Evolutionary conservation across 306 rosid species (phyloP).

Genomic region (Cajanus cajan): DNA sequence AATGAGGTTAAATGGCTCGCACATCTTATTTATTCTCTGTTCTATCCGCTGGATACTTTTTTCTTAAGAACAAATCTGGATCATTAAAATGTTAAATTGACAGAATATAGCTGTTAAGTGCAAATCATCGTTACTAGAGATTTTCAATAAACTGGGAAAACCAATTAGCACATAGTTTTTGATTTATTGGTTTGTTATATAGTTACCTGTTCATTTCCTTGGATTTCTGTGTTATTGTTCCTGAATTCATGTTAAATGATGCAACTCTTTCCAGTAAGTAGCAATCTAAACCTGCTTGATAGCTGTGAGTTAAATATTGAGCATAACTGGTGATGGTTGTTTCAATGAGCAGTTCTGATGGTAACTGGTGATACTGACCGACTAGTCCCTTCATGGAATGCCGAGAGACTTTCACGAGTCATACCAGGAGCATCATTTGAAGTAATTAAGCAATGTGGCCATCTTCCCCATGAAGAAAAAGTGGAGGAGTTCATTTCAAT

Average conservation of each 20-base stretch:
- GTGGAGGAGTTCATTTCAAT: conserved; percentile 67
- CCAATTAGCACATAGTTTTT: conserved; percentile 2
- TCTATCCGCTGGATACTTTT: not conserved
- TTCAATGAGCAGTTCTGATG: conserved; percentile 65
- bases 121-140: not conserved
- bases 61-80: conserved; percentile 11
- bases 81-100: not conserved
- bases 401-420: conserved; percentile 73
- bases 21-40: not conserved
- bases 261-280: not conserved
- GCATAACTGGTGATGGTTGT: conserved; percentile 23
- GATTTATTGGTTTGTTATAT: conserved; percentile 6
- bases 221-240: not conserved
- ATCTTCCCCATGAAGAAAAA: conserved; percentile 92
- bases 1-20: not conserved
- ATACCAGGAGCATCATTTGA: conserved; percentile 76
- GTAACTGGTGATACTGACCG: conserved; percentile 84
- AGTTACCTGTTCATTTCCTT: not conserved
- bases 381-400: conserved; percentile 85
- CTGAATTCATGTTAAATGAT: conserved; percentile 6
- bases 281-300: not conserved
- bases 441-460: conserved; percentile 82
- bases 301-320: conserved; percentile 6
- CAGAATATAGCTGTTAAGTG: not conserved
- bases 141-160: not conserved